Evolutionary conservation across 164 flowering plant species (phyloP).

Genomic region (Litsea cubeba): DNA sequence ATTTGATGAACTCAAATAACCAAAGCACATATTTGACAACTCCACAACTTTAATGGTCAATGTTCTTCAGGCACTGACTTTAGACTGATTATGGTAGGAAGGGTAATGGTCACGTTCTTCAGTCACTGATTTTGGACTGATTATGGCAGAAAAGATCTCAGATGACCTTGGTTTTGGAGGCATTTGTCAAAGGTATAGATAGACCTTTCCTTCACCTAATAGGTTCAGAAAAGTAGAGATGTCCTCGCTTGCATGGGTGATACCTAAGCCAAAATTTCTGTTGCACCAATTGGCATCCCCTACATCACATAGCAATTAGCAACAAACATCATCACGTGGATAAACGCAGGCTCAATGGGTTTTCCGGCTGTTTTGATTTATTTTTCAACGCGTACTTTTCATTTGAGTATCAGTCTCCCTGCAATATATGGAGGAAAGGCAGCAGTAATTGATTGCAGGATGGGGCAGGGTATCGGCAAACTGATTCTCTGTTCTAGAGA

Average conservation of each 20-base stretch:
- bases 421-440: too few relatives aligned
- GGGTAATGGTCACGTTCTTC: not conserved
- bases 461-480: too few relatives aligned
- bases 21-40: not conserved
- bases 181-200: not conserved
- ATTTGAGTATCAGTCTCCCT: too few relatives aligned
- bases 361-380: too few relatives aligned
- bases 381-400: too few relatives aligned
- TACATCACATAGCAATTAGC: too few relatives aligned
- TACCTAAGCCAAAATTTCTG: too few relatives aligned
- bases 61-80: not conserved
- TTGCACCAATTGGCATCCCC: too few relatives aligned
- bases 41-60: not conserved
- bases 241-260: not conserved
- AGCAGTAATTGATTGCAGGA: too few relatives aligned
- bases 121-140: not conserved
- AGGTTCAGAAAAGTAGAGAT: not conserved
- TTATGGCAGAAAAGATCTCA: not conserved
- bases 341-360: too few relatives aligned
- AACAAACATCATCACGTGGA: too few relatives aligned
- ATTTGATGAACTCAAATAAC: not conserved
- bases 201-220: not conserved
- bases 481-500: too few relatives aligned
- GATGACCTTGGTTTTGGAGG: not conserved
- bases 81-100: not conserved